Evolutionary conservation across 805 yeast species (phyloP), one percentile per base, ranked within the genome.

Genomic region (Candida xiaguanensis): DNA sequence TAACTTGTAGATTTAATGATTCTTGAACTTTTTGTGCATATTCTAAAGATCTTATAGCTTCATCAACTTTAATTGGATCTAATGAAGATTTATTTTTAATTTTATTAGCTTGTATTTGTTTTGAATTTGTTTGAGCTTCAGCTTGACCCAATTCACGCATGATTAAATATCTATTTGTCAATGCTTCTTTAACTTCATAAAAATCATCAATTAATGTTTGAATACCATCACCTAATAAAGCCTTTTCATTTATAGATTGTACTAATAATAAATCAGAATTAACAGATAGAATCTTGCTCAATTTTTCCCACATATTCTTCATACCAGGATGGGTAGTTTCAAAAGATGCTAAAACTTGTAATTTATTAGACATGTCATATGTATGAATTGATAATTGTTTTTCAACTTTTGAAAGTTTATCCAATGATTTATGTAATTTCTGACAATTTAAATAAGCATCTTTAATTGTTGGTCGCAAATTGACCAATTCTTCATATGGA

Each of bases 71-170:
- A 19, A 85, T 59, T 0, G 98, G 96, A 34, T 85, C 91, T 37
- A 88, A 80, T 36, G 85, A 78, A 25, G 88, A 69, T 50, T 76
- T 80, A 39, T 78, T 78, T 50, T 86, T 85, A 40, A 88, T 72
- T 51, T 81, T 80, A 7, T 77, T 72, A 1, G 95, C 95, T 4
- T 77, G 72, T 35, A 78, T 75, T 51, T 86, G 95, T 51, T 78
- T 84, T 22, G 75, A 63, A 49, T 75, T 78, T 1, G 95, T 79
- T 41, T 71, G 77, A 6, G 80, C 77, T 58, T 90, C 95, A 2
- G 96, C 90, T 53, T 78, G 84, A 23, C 77, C 53, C 37, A 88
- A 67, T 48, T 93, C 99, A 39, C 97, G 75, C 96, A 93, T 93
- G 27, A 91, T 63, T 41, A 93, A 69, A 58, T 93, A 96, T 43